Conservation (phyloP, 2,329 filamentous ascomycete genomes). For the Cladosporium sp. region DNA sequence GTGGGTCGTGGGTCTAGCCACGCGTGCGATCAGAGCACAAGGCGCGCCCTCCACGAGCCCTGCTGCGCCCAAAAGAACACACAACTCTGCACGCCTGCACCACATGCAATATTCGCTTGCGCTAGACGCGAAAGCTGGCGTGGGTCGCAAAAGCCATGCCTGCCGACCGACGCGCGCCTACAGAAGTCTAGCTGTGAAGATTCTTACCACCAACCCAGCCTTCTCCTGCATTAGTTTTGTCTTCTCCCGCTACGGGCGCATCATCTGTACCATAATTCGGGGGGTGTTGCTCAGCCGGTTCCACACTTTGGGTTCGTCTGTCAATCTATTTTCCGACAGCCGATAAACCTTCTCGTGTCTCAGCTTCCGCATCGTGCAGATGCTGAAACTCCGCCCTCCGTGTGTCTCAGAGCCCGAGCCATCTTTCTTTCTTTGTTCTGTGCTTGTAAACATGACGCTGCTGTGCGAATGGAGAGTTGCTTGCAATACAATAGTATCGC, state of each 20-base stretch:
- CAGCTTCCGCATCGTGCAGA: not conserved
- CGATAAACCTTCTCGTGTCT: not conserved
- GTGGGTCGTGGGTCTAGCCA: no score
- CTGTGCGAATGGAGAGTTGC: not conserved
- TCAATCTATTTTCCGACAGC: not conserved
- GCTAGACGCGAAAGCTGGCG: no score
- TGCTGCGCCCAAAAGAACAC: not conserved
- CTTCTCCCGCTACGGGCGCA: not conserved
- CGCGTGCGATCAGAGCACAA: not conserved
- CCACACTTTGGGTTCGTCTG: not conserved
- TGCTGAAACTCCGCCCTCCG: conserved; percentile 1
- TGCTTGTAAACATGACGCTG: not conserved
- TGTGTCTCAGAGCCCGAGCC: not conserved
- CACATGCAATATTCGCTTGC: not conserved
- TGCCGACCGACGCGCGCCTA: no score
- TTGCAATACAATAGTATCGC: not conserved
- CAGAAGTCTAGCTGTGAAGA: not conserved
- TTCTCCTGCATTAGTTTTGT: not conserved
- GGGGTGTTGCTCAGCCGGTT: not conserved
- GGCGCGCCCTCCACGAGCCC: not conserved
- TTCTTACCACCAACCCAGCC: not conserved
- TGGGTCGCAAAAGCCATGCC: no score
- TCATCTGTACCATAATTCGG: not conserved
- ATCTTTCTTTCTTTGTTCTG: not conserved
- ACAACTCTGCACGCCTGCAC: not conserved